Base-by-base conservation (phyloP, 495 filamentous ascomycete species). In the Peziza echinospora region DNA sequence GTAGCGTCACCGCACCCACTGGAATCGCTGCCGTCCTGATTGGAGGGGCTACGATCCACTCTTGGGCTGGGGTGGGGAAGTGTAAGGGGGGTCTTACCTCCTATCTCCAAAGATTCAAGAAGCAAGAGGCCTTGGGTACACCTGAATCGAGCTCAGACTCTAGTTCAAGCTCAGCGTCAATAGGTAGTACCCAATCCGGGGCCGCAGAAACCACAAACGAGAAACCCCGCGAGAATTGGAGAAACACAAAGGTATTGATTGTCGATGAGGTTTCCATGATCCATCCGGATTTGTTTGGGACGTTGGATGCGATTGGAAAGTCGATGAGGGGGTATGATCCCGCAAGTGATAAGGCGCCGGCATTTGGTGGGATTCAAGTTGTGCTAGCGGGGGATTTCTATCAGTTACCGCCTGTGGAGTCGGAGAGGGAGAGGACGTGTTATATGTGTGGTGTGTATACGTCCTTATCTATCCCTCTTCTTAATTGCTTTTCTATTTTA, bases 201-300 rank as follows among this genome's bases (percentile, higher is more conserved):
- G n/a, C n/a, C n/a, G n/a, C n/a, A n/a, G n/a, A n/a, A n/a, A n/a
- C n/a, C n/a, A n/a, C n/a, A n/a, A n/a, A n/a, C n/a, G n/a, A n/a
- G n/a, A n/a, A n/a, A n/a, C n/a, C n/a, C n/a, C n/a, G n/a, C n/a
- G n/a, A n/a, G n/a, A n/a, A n/a, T n/a, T n/a, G n/a, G n/a, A n/a
- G n/a, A 8, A 21, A 44, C 5, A 46, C 41, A 5, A 5, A 50
- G 8, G 50, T 60, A 17, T 51, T 60, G n/a, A 52, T 60, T 13
- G 54, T 60, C 30, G 57, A 60, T 47, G 57, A 60, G 24, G 34
- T 60, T 41, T 60, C 57, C 22, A 60, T 60, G 57, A 48, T 60
- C 13, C 19, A 11, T 37, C 50, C 57, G 7, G 51, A 60, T 47
- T 26, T 60, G 26, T 60, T 54, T 44, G 47, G 52, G 28, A 60